A percentile compares a stretch with the other conserved stretches of the same genome.
Conservation (phyloP, 805 yeast genomes). For the Kodamaea laetipori region DNA sequence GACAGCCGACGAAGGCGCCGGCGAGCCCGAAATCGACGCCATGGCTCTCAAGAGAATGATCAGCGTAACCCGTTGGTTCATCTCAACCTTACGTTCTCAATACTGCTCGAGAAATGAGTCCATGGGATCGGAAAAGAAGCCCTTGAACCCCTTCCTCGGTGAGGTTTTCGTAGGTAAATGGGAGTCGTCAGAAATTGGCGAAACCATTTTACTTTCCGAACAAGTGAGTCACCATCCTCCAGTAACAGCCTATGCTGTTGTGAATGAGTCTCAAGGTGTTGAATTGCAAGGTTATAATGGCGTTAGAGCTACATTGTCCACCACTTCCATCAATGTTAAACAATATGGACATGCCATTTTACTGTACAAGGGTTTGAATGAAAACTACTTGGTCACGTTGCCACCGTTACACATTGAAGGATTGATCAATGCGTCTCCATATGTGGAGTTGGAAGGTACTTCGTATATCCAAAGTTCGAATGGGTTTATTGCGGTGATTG, state of each 20-base stretch:
- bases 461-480: conserved; percentile 80
- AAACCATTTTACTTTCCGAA: conserved; percentile 77
- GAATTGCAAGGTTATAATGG: conserved; percentile 87
- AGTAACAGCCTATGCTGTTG: conserved; percentile 85
- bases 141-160: conserved; percentile 93
- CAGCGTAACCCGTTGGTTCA: conserved; percentile 87
- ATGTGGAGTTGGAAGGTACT: conserved; percentile 89
- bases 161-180: conserved; percentile 92
- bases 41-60: conserved; percentile 65
- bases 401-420: conserved; percentile 97
- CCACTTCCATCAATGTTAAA: conserved; percentile 77
- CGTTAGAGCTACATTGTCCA: conserved; percentile 78
- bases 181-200: conserved; percentile 68
- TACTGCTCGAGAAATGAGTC: conserved; percentile 90
- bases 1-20: conserved; percentile 40
- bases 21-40: conserved; percentile 37
- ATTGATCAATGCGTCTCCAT: conserved; percentile 84
- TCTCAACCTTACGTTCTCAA: conserved; percentile 88
- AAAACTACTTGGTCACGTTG: conserved; percentile 76
- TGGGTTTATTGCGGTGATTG: conserved; percentile 74
- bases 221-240: conserved; percentile 99
- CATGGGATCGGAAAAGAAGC: conserved; percentile 96
- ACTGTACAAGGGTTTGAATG: conserved; percentile 60
- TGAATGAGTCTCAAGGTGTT: conserved; percentile 70
- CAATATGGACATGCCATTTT: conserved; percentile 91